Evolutionary conservation across 176 grass and related monocot species (phyloP).

Genomic region (Eleusine coracana): DNA sequence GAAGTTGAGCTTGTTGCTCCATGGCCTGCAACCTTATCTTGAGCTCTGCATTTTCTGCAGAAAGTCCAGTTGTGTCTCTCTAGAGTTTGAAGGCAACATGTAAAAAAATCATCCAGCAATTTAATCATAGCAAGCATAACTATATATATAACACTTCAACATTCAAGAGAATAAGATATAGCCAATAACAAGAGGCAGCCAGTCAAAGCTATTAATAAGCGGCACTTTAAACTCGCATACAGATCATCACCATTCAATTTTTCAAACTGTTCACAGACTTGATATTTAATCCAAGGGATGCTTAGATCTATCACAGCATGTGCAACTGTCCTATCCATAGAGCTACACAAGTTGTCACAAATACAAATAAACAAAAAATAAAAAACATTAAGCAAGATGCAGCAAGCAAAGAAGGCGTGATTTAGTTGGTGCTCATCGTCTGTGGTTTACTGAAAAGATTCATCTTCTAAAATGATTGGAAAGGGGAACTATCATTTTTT

Average conservation of each 20-base stretch:
- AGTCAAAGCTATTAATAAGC: conserved; percentile 35
- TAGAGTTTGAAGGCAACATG: conserved; percentile 41
- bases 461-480: conserved; percentile 12
- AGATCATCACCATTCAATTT: conserved; percentile 33
- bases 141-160: conserved; percentile 14
- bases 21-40: conserved; percentile 98
- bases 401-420: conserved; percentile 12
- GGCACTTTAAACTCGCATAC: conserved; percentile 15
- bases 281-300: conserved; percentile 27
- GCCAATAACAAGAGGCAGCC: conserved; percentile 25
- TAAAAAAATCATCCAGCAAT: conserved; percentile 42
- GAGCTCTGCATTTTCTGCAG: conserved; percentile 94
- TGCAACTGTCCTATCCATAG: conserved; percentile 33
- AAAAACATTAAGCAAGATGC: conserved; percentile 30
- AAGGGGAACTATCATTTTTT: conserved; percentile 22
- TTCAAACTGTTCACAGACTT: conserved; percentile 24
- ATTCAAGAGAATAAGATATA: conserved; percentile 22
- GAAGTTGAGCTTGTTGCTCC: conserved; percentile 94
- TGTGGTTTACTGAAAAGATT: not conserved
- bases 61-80: conserved; percentile 98
- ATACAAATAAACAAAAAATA: not conserved
- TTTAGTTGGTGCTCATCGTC: not conserved
- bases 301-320: conserved; percentile 38
- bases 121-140: conserved; percentile 21
- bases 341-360: conserved; percentile 30